phyloP scores from a whole-genome alignment of 805 yeast species.

The Candida tallmaniae region DNA sequence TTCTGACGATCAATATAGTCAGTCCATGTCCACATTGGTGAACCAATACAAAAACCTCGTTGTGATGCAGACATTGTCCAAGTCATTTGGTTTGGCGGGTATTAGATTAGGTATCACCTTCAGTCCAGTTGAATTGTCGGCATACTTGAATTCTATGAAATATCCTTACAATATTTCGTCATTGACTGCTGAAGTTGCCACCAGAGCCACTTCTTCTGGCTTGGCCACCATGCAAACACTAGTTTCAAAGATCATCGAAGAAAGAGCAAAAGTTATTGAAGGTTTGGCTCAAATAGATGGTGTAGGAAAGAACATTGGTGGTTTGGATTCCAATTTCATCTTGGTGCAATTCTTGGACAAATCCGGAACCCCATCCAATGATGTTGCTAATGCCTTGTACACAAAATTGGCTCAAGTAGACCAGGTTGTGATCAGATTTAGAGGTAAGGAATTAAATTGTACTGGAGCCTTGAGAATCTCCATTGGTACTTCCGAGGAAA shows the following conservation, averaged over 20 bases:
- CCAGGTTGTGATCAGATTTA: constrained; percentile 80
- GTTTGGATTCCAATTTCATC: constrained; percentile 80
- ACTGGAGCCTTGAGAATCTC: constrained; percentile 83
- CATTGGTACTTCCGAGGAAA: constrained; percentile 80
- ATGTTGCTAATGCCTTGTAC: constrained; percentile 63
- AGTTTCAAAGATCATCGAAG: constrained; percentile 46
- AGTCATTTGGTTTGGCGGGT: constrained; percentile 95
- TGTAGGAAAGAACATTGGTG: constrained; percentile 76
- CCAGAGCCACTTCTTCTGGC: constrained; percentile 62
- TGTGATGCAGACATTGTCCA: constrained; percentile 88
- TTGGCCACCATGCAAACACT: constrained; percentile 53
- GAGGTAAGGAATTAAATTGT: constrained; percentile 91
- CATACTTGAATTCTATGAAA: constrained; percentile 79
- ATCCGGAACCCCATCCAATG: constrained; percentile 61
- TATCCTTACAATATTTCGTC: constrained; percentile 94
- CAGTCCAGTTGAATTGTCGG: constrained; percentile 55
- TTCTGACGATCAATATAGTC: constrained; percentile 11
- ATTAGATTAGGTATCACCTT: constrained; percentile 83
- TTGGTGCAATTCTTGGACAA: constrained; percentile 65
- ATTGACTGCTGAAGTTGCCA: constrained; percentile 69
- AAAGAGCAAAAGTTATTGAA: constrained; percentile 52
- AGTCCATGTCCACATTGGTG: constrained; percentile 71
- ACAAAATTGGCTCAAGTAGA: constrained; percentile 63
- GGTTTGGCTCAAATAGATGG: constrained; percentile 54
- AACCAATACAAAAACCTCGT: constrained; percentile 78